Conservation (phyloP, 106 monocot genomes). For the Acorus calamus region DNA sequence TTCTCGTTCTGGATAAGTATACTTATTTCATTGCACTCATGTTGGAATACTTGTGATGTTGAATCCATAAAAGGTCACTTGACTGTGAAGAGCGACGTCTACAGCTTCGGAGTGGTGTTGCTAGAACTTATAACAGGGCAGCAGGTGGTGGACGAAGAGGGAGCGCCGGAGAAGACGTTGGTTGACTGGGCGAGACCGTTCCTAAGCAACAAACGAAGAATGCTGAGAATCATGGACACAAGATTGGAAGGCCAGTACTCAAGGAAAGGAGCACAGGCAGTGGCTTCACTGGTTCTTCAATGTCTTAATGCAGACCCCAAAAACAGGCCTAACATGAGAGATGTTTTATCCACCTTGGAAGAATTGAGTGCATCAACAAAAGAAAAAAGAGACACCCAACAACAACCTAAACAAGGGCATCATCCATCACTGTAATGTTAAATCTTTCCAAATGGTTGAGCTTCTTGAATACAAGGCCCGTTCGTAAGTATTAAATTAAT, state of each 20-base stretch:
- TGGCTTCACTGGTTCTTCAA: conserved; percentile 46
- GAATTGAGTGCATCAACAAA: conserved; percentile 14
- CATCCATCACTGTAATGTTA: too few relatives aligned
- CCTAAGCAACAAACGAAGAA: conserved; percentile 43
- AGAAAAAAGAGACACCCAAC: too few relatives aligned
- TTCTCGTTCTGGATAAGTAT: too few relatives aligned
- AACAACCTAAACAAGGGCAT: too few relatives aligned
- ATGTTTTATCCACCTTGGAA: conserved; percentile 45
- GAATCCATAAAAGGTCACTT: conserved; percentile 43
- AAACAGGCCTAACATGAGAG: conserved; percentile 46
- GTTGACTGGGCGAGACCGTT: conserved; percentile 82
- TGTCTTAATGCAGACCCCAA: conserved; percentile 59
- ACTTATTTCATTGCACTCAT: too few relatives aligned
- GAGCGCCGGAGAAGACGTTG: conserved; percentile 29
- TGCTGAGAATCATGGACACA: conserved; percentile 86
- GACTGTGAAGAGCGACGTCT: conserved; percentile 64
- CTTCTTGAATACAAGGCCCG: too few relatives aligned
- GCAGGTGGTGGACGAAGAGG: conserved; percentile 58
- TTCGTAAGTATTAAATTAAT: too few relatives aligned
- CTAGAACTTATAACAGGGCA: conserved; percentile 69
- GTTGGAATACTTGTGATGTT: too few relatives aligned
- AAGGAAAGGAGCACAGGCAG: conserved; percentile 60
- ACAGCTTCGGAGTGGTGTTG: conserved; percentile 91
- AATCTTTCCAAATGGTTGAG: too few relatives aligned
- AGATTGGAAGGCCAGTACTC: conserved; percentile 77